Conservation (phyloP, 2,329 filamentous ascomycete species). For the Botrytis byssoidea region DNA sequence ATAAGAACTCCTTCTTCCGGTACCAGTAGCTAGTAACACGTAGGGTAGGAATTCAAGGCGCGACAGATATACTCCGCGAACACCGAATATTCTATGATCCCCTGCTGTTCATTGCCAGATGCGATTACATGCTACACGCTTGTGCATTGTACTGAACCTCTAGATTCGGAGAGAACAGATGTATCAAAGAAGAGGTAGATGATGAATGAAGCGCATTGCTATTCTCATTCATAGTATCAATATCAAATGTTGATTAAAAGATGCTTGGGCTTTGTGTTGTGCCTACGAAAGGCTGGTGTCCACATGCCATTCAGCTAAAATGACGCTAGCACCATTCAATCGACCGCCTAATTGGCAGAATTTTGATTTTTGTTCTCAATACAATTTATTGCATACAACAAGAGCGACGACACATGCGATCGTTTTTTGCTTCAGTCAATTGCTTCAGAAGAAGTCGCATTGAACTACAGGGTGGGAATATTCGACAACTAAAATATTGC, state of each 20-base stretch:
- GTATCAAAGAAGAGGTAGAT: background rate
- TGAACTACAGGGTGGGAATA: background rate
- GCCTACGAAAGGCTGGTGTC: background rate
- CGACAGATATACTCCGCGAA: background rate
- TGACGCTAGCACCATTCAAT: background rate
- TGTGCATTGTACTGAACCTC: background rate
- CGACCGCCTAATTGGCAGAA: slow-evolving; percentile 14
- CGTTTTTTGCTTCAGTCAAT: slow-evolving; percentile 1
- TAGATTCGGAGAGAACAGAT: background rate
- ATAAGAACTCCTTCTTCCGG: background rate
- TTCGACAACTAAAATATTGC: background rate
- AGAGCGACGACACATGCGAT: background rate
- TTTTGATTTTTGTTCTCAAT: slow-evolving; percentile 10
- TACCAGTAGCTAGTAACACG: background rate
- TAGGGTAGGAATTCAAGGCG: background rate
- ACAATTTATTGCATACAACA: background rate
- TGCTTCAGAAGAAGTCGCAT: slow-evolving; percentile 10
- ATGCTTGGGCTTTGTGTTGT: background rate
- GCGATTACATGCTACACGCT: background rate
- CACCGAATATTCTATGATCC: background rate
- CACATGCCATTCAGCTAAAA: background rate
- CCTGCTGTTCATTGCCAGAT: background rate
- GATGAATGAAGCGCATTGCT: background rate
- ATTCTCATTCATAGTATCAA: background rate
- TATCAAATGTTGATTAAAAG: background rate